Conservation (phyloP, 345 rosid genomes). For the Eutrema heterophyllum region DNA sequence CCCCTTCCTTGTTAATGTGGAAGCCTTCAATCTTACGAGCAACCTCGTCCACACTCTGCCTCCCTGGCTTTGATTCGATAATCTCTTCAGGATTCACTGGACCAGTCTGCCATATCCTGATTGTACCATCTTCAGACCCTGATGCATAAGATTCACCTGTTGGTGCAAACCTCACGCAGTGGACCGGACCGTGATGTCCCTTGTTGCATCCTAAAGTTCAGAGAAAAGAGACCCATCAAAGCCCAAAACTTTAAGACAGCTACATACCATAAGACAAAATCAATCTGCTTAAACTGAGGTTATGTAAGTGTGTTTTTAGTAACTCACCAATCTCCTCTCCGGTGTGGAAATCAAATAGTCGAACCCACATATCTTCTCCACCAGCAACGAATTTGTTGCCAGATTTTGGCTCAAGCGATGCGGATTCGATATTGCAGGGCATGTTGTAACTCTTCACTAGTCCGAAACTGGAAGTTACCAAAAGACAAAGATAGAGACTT, state of each 20-base stretch:
- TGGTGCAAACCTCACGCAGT: slow-evolving; percentile 81
- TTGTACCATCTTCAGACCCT: slow-evolving; percentile 89
- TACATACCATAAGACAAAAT: neutral
- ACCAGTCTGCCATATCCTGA: slow-evolving; percentile 50
- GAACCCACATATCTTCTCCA: slow-evolving; percentile 94
- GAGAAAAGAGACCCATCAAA: neutral
- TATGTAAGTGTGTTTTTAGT: neutral
- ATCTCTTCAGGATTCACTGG: slow-evolving; percentile 35
- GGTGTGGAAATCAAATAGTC: slow-evolving; percentile 65
- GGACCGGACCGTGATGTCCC: slow-evolving; percentile 97
- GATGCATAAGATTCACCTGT: slow-evolving; percentile 93
- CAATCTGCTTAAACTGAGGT: neutral
- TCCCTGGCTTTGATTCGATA: slow-evolving; percentile 15
- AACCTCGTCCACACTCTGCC: slow-evolving; percentile 32
- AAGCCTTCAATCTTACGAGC: slow-evolving; percentile 34
- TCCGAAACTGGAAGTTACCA: slow-evolving; percentile 51
- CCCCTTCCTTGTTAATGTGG: slow-evolving; percentile 32
- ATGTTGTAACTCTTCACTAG: slow-evolving; percentile 79
- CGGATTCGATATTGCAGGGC: slow-evolving; percentile 81
- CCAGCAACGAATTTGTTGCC: slow-evolving; percentile 85
- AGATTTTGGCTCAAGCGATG: slow-evolving; percentile 68
- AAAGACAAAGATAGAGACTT: neutral
- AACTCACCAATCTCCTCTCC: slow-evolving; percentile 62
- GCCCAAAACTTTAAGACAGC: neutral
- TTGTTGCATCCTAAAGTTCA: slow-evolving; percentile 69